Conservation (phyloP, 306 rosid genomes). For the Prunus mira region DNA sequence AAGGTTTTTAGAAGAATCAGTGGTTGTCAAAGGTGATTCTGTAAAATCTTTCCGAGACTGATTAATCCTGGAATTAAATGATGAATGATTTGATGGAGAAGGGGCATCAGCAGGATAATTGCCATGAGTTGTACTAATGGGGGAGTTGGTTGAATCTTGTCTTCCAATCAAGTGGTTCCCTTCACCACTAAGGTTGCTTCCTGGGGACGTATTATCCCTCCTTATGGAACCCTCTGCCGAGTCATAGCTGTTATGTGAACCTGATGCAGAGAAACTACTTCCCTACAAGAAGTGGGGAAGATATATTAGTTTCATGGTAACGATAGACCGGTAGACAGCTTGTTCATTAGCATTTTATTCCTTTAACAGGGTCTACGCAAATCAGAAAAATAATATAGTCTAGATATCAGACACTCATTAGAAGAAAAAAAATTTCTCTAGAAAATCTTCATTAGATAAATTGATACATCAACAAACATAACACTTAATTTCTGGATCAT, state of each 20-base stretch:
- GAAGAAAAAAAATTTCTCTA: too few species aligned
- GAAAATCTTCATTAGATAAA: too few species aligned
- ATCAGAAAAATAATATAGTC: background rate
- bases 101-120: constrained; percentile 2
- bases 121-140: constrained; percentile 21
- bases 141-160: constrained; percentile 39
- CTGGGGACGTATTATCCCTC: constrained; percentile 24
- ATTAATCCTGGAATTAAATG: constrained; percentile 32
- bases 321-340: background rate
- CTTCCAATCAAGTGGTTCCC: constrained; percentile 28
- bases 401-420: background rate
- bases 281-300: constrained; percentile 32
- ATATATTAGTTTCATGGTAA: constrained; percentile 10
- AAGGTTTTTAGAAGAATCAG: constrained; percentile 27
- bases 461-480: background rate
- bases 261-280: constrained; percentile 43
- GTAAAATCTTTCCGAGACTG: constrained; percentile 29
- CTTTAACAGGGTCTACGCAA: background rate
- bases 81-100: constrained; percentile 26
- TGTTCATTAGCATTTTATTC: background rate
- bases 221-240: constrained; percentile 32
- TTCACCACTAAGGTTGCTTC: constrained; percentile 28
- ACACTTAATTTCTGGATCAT: background rate
- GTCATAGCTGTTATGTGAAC: constrained; percentile 42
- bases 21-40: constrained; percentile 20